Percentiles rank a stretch among this genome's conserved stretches.
Evolutionary conservation across 1,139 yeast species (phyloP).

Genomic region (Geotrichum klebahnii): DNA sequence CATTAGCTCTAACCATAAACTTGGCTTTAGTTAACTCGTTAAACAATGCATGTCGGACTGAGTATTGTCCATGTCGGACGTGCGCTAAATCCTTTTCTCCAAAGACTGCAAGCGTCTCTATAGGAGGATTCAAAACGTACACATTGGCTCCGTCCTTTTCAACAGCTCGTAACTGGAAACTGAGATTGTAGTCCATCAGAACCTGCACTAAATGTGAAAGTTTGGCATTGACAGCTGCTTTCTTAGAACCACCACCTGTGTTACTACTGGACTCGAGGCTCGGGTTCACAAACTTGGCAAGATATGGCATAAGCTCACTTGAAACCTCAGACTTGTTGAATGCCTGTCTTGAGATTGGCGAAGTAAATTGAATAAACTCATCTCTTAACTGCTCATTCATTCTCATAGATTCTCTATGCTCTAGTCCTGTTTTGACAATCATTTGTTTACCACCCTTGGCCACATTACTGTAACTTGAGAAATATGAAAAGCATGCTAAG

Average conservation of each 20-base stretch:
- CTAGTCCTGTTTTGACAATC: constrained; percentile 43
- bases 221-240: not conserved
- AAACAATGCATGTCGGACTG: constrained; percentile 31
- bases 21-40: constrained; percentile 25
- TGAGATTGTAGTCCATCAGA: constrained; percentile 14
- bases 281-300: constrained; percentile 10
- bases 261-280: constrained; percentile 3
- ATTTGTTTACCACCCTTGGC: constrained; percentile 39
- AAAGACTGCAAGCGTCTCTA: constrained; percentile 35
- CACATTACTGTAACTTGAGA: constrained; percentile 54
- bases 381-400: constrained; percentile 30
- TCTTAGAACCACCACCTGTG: not conserved
- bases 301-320: constrained; percentile 18
- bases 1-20: constrained; percentile 13
- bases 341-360: constrained; percentile 26
- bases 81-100: constrained; percentile 28
- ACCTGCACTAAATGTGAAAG: constrained; percentile 7
- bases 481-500: constrained; percentile 60
- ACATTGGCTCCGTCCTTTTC: constrained; percentile 21
- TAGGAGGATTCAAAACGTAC: constrained; percentile 34
- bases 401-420: constrained; percentile 23
- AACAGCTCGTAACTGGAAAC: constrained; percentile 7
- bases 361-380: constrained; percentile 27
- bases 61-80: constrained; percentile 34
- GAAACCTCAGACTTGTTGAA: constrained; percentile 27